phyloP scores from a whole-genome alignment of 1,284 basidiomycete species.

The Pascua sp. region DNA sequence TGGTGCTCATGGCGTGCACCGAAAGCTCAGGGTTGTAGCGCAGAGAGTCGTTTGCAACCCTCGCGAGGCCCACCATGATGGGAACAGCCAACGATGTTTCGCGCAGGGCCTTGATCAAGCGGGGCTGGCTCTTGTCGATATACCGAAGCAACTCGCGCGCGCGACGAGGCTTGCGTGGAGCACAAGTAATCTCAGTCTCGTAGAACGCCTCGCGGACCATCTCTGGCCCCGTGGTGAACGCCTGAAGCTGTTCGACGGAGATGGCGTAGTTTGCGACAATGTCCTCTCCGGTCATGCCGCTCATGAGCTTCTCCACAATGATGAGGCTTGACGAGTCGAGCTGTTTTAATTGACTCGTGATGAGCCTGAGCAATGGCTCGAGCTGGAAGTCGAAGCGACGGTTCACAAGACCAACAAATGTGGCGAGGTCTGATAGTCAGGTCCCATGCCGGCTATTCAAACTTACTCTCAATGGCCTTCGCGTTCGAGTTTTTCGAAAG shows the following conservation, averaged over 20 bases:
- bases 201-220: slow-evolving; percentile 74
- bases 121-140: slow-evolving; percentile 47
- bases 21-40: slow-evolving; percentile 30
- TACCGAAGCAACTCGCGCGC: slow-evolving; percentile 18
- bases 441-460: not conserved
- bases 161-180: slow-evolving; percentile 7
- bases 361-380: slow-evolving; percentile 79
- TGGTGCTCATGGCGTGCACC: slow-evolving; percentile 58
- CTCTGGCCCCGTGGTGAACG: slow-evolving; percentile 83
- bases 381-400: slow-evolving; percentile 77
- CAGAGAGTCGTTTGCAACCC: slow-evolving; percentile 58
- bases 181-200: slow-evolving; percentile 46
- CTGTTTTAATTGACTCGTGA: slow-evolving; percentile 83
- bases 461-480: slow-evolving; percentile 92
- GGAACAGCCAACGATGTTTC: slow-evolving; percentile 71
- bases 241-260: slow-evolving; percentile 79
- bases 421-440: slow-evolving; percentile 59
- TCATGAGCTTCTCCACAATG: slow-evolving; percentile 85
- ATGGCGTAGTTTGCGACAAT: slow-evolving; percentile 70
- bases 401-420: slow-evolving; percentile 90
- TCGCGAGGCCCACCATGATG: slow-evolving; percentile 80
- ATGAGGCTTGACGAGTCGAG: slow-evolving; percentile 84
- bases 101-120: slow-evolving; percentile 68
- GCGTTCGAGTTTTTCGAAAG: slow-evolving; percentile 80
- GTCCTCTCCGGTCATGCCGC: slow-evolving; percentile 93